Conservation (phyloP, 1,284 basidiomycete genomes). For the Ceratorhiza oryzae-sativae region DNA sequence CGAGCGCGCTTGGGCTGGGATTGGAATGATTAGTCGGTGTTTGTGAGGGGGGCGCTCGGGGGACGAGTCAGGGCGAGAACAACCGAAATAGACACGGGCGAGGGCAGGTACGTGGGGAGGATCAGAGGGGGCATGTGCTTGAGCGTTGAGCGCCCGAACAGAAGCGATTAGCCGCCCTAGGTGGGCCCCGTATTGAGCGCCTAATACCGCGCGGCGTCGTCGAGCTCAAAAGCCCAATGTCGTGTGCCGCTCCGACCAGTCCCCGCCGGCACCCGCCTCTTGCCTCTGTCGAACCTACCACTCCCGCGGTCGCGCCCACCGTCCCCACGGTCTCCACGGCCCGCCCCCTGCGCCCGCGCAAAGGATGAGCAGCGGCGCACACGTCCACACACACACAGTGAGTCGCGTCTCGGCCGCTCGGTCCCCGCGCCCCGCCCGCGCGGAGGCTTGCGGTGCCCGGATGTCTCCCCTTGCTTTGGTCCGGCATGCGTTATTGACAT, state of each 20-base stretch:
- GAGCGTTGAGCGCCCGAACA: too few relatives aligned
- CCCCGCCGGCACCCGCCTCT: neutral
- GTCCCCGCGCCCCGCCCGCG: neutral
- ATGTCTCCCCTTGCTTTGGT: neutral
- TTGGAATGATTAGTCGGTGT: slow-evolving; percentile 9
- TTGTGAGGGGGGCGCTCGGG: neutral
- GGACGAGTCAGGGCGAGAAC: slow-evolving; percentile 10
- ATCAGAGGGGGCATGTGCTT: slow-evolving; percentile 14
- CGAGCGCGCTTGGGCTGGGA: slow-evolving; percentile 9
- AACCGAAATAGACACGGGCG: neutral
- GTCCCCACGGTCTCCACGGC: neutral
- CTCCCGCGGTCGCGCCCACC: neutral
- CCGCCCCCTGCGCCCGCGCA: neutral
- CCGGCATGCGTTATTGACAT: slow-evolving; percentile 26
- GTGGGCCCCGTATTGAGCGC: neutral
- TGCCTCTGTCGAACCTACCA: neutral
- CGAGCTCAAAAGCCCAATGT: slow-evolving; percentile 15
- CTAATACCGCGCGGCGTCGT: neutral
- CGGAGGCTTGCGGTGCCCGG: neutral
- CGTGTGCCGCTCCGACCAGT: neutral
- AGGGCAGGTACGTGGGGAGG: slow-evolving; percentile 1
- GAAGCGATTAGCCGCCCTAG: neutral
- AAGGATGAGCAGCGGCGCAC: slow-evolving; percentile 23
- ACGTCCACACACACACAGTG: slow-evolving; percentile 5
- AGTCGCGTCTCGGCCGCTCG: neutral